A percentile compares a stretch with the other conserved stretches of the same genome.
Evolutionary conservation across 495 filamentous ascomycete genomes (phyloP).

Genomic region (Daldinia caldariorum): DNA sequence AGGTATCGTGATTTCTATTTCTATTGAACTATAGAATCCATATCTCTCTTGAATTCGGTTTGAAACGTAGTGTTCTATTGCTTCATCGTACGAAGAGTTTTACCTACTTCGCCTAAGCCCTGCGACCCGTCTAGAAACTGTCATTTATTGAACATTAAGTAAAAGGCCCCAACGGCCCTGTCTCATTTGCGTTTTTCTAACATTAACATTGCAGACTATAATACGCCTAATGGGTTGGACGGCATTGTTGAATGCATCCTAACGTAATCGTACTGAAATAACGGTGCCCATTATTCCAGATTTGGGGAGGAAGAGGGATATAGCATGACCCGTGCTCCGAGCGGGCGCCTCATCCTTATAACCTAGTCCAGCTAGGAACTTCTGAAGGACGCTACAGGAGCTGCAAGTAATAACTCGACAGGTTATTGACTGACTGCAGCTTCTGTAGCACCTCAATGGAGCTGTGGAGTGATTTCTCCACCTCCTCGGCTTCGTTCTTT

Average conservation of each 20-base stretch:
- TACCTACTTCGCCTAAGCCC: too few relatives aligned
- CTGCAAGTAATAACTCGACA: conserved; percentile 38
- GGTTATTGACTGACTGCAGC: conserved; percentile 41
- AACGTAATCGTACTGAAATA: conserved; percentile 8
- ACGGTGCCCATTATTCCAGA: neutral
- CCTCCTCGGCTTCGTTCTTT: conserved; percentile 15
- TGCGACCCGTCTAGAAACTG: too few relatives aligned
- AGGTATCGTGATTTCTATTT: too few relatives aligned
- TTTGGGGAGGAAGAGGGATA: conserved; percentile 6
- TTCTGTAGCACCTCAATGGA: conserved; percentile 37
- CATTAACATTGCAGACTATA: conserved; percentile 7
- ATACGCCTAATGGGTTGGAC: neutral
- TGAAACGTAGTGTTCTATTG: too few relatives aligned
- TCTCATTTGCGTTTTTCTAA: neutral
- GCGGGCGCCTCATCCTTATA: neutral
- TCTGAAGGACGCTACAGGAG: conserved; percentile 14
- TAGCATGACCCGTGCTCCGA: neutral
- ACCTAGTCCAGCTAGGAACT: neutral
- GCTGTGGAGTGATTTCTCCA: conserved; percentile 27
- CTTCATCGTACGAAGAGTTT: too few relatives aligned
- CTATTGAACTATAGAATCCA: too few relatives aligned
- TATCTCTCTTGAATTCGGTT: too few relatives aligned
- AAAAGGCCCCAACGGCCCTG: neutral
- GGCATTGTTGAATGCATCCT: conserved; percentile 1
- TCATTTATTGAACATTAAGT: too few relatives aligned